Base-by-base conservation (phyloP, 2,329 filamentous ascomycete species). In the Pyrenophora seminiperda region DNA sequence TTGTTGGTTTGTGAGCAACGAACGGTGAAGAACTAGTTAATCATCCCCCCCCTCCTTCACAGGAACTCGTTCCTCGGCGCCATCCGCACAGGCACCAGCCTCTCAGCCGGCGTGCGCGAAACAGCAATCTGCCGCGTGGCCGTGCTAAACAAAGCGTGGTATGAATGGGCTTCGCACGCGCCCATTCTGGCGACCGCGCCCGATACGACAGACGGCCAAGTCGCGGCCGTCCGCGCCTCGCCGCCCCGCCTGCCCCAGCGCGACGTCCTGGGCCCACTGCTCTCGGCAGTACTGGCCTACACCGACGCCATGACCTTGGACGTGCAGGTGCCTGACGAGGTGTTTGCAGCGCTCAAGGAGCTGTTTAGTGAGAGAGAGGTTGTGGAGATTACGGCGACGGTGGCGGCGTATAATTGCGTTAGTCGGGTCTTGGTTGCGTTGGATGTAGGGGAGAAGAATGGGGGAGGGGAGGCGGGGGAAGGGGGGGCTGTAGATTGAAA, bases 391-490 rank as follows among this genome's bases (percentile, higher is more conserved):
- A 92, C 89, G 36, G 84, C 88, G 24, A 92, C 88, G 17, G 82
- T 90, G 47, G 89, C 88, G 10, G 85, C 83, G 46, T 95, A 95
- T 71, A 95, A 95, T 70, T 92, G 89, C 67, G 90, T 95, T 13
- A 91, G 88, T 70, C 81, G 90, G 22, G 92, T 95, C 62, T 72
- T 95, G 59, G 90, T 95, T 15, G 90, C 90, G 11, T 72, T 96
- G 47, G 87, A 95, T 75, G 89, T 79, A 10, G 76, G 77, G 0
- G 77, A 79, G 63, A 71, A 70, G 59, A 75, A 74, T 56, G 58
- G 34, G 19, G 53, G 64, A 54, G 44, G 47, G 10, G 61, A 56
- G 3, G 62, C 64, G n/a, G 52, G 30, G 15, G 58, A 59, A 10
- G 56, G 56, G 7, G 53, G 46, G n/a, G n/a, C n/a, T n/a, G n/a